Evolutionary conservation across 2,329 filamentous ascomycete species (phyloP).

Genomic region (Fusarium setosum): DNA sequence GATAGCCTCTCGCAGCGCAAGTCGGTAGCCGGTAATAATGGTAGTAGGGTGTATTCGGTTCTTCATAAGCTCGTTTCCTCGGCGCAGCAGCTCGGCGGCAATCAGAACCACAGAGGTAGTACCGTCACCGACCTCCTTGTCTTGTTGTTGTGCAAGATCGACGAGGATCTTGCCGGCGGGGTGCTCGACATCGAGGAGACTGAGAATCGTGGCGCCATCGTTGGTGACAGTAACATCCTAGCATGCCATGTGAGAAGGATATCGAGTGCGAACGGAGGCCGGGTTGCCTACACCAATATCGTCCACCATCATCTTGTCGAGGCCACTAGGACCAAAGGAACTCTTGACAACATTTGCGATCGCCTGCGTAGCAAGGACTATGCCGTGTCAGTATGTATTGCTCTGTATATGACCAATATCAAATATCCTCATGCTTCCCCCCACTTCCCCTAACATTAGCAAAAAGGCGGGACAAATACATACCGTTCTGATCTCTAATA

Average conservation of each 20-base stretch:
- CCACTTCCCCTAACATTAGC: slow-evolving; percentile 42
- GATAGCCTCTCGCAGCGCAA: slow-evolving; percentile 94
- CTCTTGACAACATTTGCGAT: slow-evolving; percentile 99
- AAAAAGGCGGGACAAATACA: slow-evolving; percentile 44
- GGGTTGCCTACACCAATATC: slow-evolving; percentile 84
- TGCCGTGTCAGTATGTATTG: slow-evolving; percentile 26
- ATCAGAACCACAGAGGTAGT: slow-evolving; percentile 98
- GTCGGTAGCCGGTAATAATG: slow-evolving; percentile 97
- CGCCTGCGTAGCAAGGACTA: slow-evolving; percentile 93
- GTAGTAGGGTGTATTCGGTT: slow-evolving; percentile 99
- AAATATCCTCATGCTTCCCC: slow-evolving; percentile 31
- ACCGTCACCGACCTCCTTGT: slow-evolving; percentile 98
- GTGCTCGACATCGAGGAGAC: slow-evolving; percentile 95
- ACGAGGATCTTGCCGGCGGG: slow-evolving; percentile 98
- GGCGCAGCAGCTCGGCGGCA: slow-evolving; percentile 90
- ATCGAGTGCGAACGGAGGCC: slow-evolving; percentile 25
- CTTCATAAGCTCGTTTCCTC: slow-evolving; percentile 98
- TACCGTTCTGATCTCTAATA: slow-evolving; percentile 96
- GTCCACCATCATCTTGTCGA: slow-evolving; percentile 99
- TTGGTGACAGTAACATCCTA: slow-evolving; percentile 99
- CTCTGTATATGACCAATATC: slow-evolving; percentile 27
- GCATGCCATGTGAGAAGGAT: slow-evolving; percentile 33
- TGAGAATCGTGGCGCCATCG: slow-evolving; percentile 96
- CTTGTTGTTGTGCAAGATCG: slow-evolving; percentile 96
- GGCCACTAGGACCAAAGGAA: slow-evolving; percentile 94